Conservation (phyloP, 2,329 filamentous ascomycete genomes). For the Phyllosticta citriasiana region DNA sequence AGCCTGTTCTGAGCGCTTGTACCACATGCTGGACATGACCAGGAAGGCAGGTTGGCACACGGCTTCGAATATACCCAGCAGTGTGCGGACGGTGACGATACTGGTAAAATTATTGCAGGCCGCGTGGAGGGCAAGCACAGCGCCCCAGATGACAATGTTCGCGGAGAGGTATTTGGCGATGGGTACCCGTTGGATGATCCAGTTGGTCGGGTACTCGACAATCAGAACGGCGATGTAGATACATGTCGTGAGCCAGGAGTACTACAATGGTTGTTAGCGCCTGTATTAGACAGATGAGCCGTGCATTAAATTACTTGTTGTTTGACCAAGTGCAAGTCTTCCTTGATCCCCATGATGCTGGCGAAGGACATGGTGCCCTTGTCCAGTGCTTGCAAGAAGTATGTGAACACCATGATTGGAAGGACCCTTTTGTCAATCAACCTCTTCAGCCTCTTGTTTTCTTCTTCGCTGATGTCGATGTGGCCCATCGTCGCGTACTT, state of each 20-base stretch:
- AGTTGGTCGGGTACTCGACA: conserved; percentile 58
- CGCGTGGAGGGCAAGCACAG: conserved; percentile 1
- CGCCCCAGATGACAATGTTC: conserved; percentile 42
- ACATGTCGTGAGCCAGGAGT: conserved; percentile 42
- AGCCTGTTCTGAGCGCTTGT: conserved; percentile 48
- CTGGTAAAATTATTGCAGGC: conserved; percentile 14
- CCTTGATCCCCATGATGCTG: conserved; percentile 52
- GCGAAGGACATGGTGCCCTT: conserved; percentile 53
- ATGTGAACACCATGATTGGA: conserved; percentile 49
- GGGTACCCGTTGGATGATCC: conserved; percentile 50
- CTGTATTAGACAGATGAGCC: not conserved
- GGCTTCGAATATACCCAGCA: conserved; percentile 48
- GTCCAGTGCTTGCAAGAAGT: conserved; percentile 54
- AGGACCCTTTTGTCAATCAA: conserved; percentile 43
- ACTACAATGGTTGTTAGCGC: conserved; percentile 26
- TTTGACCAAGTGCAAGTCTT: conserved; percentile 48
- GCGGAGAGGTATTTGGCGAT: conserved; percentile 49
- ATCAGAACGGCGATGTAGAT: conserved; percentile 47
- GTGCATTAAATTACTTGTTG: conserved; percentile 29
- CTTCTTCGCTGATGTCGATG: conserved; percentile 49
- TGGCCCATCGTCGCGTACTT: conserved; percentile 52
- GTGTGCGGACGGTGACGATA: conserved; percentile 43
- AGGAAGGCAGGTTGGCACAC: conserved; percentile 48
- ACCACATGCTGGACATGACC: conserved; percentile 53
- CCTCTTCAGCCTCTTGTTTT: conserved; percentile 46